Percentiles rank a stretch among this genome's conserved stretches.
These are phyloP conservation scores for Scutellaria galericulata DNA, from an alignment of 257 asterid genomes.

Conservation along the genomic window DNA sequence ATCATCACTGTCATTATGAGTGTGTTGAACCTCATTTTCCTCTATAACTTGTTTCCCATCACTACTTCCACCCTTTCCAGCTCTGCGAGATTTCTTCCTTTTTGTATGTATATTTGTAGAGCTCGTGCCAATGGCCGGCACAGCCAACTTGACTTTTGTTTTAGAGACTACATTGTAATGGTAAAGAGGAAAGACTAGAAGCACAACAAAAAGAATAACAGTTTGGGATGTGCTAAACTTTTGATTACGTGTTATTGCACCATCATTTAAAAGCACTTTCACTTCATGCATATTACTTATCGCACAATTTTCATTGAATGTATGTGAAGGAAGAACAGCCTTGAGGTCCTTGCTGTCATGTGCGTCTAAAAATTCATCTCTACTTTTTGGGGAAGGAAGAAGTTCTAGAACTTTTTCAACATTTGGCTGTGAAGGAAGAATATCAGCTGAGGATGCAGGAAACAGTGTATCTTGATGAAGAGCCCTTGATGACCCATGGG, in stretches of 20 bases:
- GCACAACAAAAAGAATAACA: slow-evolving; percentile 36
- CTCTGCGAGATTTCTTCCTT: slow-evolving; percentile 67
- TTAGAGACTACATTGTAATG: slow-evolving; percentile 35
- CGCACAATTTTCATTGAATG: slow-evolving; percentile 23
- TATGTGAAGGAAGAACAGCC: slow-evolving; percentile 38
- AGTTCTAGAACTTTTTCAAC: slow-evolving; percentile 54
- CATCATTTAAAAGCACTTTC: slow-evolving; percentile 35
- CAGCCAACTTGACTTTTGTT: slow-evolving; percentile 37
- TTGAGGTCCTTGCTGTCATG: slow-evolving; percentile 29
- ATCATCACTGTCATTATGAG: slow-evolving; percentile 40
- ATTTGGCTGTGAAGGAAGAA: slow-evolving; percentile 69
- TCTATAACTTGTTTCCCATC: slow-evolving; percentile 52
- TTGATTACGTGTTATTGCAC: slow-evolving; percentile 26
- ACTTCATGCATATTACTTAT: slow-evolving; percentile 32
- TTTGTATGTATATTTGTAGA: slow-evolving; percentile 46
- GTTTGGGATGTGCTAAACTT: slow-evolving; percentile 35
- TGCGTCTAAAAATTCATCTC: slow-evolving; percentile 34
- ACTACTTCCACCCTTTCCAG: slow-evolving; percentile 57
- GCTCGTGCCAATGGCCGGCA: slow-evolving; percentile 37
- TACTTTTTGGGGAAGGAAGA: slow-evolving; percentile 43
- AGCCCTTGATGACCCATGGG: slow-evolving; percentile 50
- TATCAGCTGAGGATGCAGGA: slow-evolving; percentile 49
- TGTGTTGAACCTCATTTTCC: slow-evolving; percentile 45
- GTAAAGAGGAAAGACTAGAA: slow-evolving; percentile 43
- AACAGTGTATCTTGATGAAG: slow-evolving; percentile 57